Evolutionary conservation across 805 yeast species (phyloP).

Genomic region (Saccharomycopsis vini): DNA sequence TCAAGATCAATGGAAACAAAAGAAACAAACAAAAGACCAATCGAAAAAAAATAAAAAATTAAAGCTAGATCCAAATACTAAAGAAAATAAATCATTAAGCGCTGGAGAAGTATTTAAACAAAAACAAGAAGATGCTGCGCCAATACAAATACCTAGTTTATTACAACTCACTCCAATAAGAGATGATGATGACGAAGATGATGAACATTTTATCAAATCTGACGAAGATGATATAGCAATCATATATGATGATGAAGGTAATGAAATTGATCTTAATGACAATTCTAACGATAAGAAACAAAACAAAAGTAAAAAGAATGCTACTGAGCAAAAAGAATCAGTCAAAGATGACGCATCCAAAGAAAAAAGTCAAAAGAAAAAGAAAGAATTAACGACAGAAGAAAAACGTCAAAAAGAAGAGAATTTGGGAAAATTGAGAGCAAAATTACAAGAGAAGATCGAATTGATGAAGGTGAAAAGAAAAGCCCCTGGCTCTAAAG

Average conservation of each 20-base stretch:
- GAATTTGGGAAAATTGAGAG: conserved; percentile 59
- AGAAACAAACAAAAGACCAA: conserved; percentile 64
- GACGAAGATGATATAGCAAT: conserved; percentile 28
- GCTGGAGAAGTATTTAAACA: conserved; percentile 55
- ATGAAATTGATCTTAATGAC: conserved; percentile 29
- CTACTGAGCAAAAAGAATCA: conserved; percentile 38
- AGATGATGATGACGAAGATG: conserved; percentile 26
- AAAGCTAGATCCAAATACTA: conserved; percentile 65
- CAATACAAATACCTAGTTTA: not conserved
- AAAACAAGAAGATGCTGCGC: conserved; percentile 38
- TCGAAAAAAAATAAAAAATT: conserved; percentile 49
- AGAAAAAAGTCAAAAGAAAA: conserved; percentile 9
- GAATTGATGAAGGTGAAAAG: conserved; percentile 63
- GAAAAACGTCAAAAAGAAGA: conserved; percentile 42
- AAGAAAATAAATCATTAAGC: conserved; percentile 29
- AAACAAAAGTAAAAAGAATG: conserved; percentile 22
- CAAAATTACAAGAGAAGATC: conserved; percentile 71
- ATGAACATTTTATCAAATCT: conserved; percentile 20
- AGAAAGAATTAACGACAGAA: conserved; percentile 32
- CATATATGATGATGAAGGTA: conserved; percentile 68
- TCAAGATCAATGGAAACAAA: conserved; percentile 83
- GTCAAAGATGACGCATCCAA: conserved; percentile 22
- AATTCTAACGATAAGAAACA: conserved; percentile 19
- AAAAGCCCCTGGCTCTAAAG: conserved; percentile 83
- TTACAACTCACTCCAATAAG: conserved; percentile 8